Percentiles rank a stretch among this genome's conserved stretches.
These are phyloP conservation scores for Aethionema arabicum DNA, from an alignment of 345 rosid genomes.

Conservation along the genomic window DNA sequence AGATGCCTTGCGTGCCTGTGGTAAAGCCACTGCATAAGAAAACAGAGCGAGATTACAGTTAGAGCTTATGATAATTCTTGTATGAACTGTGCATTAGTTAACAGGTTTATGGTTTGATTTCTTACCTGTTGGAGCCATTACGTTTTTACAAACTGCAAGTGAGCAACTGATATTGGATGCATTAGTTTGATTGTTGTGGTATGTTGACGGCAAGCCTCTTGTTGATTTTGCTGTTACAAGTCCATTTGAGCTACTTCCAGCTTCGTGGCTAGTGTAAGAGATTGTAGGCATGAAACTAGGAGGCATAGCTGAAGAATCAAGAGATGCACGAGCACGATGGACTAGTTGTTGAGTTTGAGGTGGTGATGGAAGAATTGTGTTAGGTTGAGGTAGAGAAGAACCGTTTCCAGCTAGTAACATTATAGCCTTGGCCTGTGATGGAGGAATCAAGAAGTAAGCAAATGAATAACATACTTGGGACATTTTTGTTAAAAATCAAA, in stretches of 20 bases:
- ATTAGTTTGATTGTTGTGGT: constrained; percentile 33
- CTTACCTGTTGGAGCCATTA: constrained; percentile 53
- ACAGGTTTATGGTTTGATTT: neutral
- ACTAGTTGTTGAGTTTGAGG: constrained; percentile 40
- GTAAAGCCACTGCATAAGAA: constrained; percentile 54
- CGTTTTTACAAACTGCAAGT: constrained; percentile 21
- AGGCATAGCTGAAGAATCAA: constrained; percentile 39
- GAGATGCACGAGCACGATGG: constrained; percentile 42
- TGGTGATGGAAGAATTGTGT: constrained; percentile 17
- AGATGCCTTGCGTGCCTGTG: constrained; percentile 86
- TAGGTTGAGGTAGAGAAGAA: constrained; percentile 39
- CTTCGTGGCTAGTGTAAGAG: constrained; percentile 45
- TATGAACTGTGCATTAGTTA: neutral
- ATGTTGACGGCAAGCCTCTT: constrained; percentile 38
- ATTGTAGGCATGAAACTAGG: constrained; percentile 47
- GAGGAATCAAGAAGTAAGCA: constrained; percentile 29
- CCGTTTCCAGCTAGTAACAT: constrained; percentile 77
- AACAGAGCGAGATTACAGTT: constrained; percentile 5
- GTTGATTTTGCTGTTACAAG: constrained; percentile 31
- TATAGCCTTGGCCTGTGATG: constrained; percentile 68
- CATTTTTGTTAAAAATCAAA: neutral
- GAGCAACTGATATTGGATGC: constrained; percentile 40
- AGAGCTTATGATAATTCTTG: neutral
- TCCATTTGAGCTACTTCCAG: constrained; percentile 44
- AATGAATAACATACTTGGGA: constrained; percentile 13